Conservation (phyloP, 139 green algal species). For the Volvox africanus region DNA sequence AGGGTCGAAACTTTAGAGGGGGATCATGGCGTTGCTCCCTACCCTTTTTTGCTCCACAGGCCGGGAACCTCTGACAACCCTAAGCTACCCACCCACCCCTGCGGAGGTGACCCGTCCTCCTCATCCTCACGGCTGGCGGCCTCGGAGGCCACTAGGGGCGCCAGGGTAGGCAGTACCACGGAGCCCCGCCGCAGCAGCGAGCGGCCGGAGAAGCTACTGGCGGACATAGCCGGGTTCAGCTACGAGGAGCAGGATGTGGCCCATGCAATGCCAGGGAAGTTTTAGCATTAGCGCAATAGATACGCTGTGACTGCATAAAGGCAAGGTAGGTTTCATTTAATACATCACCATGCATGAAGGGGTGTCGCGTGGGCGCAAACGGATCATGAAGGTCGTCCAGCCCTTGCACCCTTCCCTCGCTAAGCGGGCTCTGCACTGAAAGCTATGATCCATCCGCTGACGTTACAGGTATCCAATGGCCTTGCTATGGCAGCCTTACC, state of each 20-base stretch:
- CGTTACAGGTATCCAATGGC: no score
- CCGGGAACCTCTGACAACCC: neutral
- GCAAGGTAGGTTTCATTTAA: no score
- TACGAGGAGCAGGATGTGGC: neutral
- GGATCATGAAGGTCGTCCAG: no score
- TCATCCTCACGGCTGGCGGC: neutral
- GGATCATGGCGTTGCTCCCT: no score
- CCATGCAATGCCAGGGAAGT: neutral
- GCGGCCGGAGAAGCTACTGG: constrained; percentile 28
- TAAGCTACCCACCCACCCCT: neutral
- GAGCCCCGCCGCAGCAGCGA: constrained; percentile 5
- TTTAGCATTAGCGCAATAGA: neutral
- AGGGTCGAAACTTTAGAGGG: no score
- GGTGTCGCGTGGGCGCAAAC: no score
- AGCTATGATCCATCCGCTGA: no score
- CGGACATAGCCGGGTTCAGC: neutral
- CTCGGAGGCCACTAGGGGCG: constrained; percentile 12
- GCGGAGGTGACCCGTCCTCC: neutral
- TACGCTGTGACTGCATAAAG: no score
- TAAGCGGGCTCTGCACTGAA: no score
- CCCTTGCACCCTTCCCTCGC: no score
- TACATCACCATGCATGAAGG: no score
- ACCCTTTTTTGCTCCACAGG: neutral
- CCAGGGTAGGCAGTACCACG: neutral
- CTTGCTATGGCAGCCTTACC: no score